Evolutionary conservation across 495 filamentous ascomycete species (phyloP).

Genomic region (Hypoxylon fuscum): DNA sequence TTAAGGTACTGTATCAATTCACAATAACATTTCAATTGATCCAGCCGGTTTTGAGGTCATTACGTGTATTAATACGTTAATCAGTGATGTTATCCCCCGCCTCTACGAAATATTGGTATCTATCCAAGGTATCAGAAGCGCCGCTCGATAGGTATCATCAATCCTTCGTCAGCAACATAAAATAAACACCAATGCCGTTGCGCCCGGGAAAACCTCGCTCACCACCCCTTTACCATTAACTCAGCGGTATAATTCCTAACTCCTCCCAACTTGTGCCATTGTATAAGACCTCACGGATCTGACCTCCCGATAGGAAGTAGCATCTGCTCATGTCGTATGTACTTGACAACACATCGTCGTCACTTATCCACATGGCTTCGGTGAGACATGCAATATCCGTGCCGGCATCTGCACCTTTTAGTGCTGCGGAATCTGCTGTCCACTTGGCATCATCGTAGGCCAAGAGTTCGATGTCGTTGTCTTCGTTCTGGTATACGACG

Average conservation of each 20-base stretch:
- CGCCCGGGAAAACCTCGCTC: background rate
- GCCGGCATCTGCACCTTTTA: conserved; percentile 4
- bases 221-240: background rate
- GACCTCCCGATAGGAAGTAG: conserved; percentile 11
- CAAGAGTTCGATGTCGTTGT: conserved; percentile 7
- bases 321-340: conserved; percentile 17
- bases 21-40: too few relatives aligned
- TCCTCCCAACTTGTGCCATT: conserved; percentile 17
- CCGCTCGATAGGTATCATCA: too few relatives aligned
- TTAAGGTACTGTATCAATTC: too few relatives aligned
- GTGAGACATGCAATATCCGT: conserved; percentile 11
- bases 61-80: too few relatives aligned
- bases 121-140: too few relatives aligned
- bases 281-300: conserved; percentile 8
- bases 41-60: too few relatives aligned
- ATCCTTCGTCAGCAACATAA: background rate
- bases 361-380: conserved; percentile 1
- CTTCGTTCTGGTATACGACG: conserved; percentile 4
- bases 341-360: background rate
- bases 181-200: background rate
- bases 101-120: too few relatives aligned
- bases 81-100: too few relatives aligned
- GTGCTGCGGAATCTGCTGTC: background rate
- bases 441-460: background rate
- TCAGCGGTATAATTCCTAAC: conserved; percentile 8